phyloP scores from a whole-genome alignment of 805 yeast genomes.

The Citeromyces matritensis region DNA sequence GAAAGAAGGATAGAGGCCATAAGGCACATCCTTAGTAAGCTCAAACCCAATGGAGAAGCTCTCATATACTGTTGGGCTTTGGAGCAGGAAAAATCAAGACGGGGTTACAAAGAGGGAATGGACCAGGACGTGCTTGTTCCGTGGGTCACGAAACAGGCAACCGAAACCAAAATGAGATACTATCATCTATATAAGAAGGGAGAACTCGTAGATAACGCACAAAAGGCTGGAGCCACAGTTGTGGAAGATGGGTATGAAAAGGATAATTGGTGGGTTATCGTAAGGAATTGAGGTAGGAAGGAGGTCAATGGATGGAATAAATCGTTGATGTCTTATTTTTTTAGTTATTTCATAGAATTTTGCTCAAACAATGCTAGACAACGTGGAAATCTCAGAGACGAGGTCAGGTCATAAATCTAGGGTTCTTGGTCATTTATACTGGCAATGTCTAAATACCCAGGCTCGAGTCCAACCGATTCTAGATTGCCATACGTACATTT shows the following conservation, averaged over 20 bases:
- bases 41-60: conserved; percentile 49
- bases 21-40: conserved; percentile 37
- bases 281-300: conserved; percentile 14
- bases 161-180: conserved; percentile 55
- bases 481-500: too few species aligned
- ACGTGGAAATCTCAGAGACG: too few species aligned
- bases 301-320: too few species aligned
- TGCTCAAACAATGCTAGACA: too few species aligned
- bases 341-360: too few species aligned
- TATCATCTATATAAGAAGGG: conserved; percentile 82
- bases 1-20: conserved; percentile 72
- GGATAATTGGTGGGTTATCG: conserved; percentile 86
- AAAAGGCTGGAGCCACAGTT: conserved; percentile 53
- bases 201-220: conserved; percentile 62
- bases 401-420: too few species aligned
- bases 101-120: conserved; percentile 87
- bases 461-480: too few species aligned
- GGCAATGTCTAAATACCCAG: too few species aligned
- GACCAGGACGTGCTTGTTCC: conserved; percentile 92
- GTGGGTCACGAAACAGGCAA: conserved; percentile 50
- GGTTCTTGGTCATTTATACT: too few species aligned
- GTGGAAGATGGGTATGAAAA: conserved; percentile 73
- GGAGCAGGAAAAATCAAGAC: conserved; percentile 74
- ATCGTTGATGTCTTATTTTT: too few species aligned
- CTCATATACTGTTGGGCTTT: conserved; percentile 93